Conservation (phyloP, 2,329 filamentous ascomycete species). For the Cercospora sp. region DNA sequence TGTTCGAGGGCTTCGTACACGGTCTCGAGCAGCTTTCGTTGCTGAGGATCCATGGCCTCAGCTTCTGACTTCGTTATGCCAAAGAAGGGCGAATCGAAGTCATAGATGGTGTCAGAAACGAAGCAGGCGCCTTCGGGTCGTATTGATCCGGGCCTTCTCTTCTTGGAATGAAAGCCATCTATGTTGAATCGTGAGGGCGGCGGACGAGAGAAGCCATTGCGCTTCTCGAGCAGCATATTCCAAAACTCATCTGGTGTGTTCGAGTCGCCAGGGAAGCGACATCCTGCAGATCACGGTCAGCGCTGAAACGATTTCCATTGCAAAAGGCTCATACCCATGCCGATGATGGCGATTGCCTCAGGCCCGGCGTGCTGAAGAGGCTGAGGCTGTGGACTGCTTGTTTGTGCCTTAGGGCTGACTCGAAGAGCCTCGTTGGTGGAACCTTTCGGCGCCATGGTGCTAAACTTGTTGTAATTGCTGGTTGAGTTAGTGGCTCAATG, state of each 20-base stretch:
- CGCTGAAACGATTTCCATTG: not conserved
- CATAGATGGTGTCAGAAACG: not conserved
- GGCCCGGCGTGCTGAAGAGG: not conserved
- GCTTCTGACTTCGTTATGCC: slow-evolving; percentile 3
- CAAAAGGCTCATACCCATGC: not conserved
- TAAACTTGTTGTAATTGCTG: not conserved
- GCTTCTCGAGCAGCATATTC: not conserved
- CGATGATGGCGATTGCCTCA: not conserved
- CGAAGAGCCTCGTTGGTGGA: not conserved
- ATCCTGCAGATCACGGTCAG: not conserved
- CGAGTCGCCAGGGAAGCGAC: not conserved
- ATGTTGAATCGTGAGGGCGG: not conserved
- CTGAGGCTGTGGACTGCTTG: not conserved
- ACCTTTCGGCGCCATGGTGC: not conserved
- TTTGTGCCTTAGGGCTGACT: not conserved
- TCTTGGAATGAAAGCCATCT: not conserved
- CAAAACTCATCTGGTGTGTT: slow-evolving; percentile 3
- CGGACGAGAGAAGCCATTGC: not conserved
- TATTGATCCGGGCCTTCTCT: not conserved
- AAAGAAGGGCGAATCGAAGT: slow-evolving; percentile 13
- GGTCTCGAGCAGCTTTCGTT: slow-evolving; percentile 30
- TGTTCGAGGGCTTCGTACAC: slow-evolving; percentile 27
- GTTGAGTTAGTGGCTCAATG: not conserved
- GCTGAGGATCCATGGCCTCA: slow-evolving; percentile 29
- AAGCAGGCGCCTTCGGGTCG: not conserved